These are phyloP conservation scores for Diatrype stigma DNA, from an alignment of 2,329 filamentous ascomycete genomes.

Conservation along the genomic window DNA sequence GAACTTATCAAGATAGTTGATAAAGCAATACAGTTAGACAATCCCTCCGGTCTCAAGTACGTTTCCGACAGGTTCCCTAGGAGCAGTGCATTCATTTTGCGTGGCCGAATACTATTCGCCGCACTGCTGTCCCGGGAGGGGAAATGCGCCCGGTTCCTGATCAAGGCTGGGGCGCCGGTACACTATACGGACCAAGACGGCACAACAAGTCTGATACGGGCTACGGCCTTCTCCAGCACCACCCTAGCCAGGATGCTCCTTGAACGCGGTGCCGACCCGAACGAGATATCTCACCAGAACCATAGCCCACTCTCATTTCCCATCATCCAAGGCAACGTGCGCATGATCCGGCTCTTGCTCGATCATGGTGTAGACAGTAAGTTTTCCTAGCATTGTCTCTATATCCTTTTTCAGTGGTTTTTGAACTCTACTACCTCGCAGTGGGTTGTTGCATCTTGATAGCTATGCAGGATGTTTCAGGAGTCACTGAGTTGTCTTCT, in stretches of 20 bases:
- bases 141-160: conserved; percentile 7
- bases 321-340: not conserved
- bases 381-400: conserved; percentile 4
- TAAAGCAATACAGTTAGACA: not conserved
- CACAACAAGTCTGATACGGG: conserved; percentile 6
- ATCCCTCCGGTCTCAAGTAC: conserved; percentile 2
- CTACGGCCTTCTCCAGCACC: conserved; percentile 2
- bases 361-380: conserved; percentile 11
- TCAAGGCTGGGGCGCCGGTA: conserved; percentile 6
- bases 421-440: no score
- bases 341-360: conserved; percentile 9
- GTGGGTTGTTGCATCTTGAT: no score
- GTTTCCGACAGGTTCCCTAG: not conserved
- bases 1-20: conserved; percentile 2
- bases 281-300: conserved; percentile 2
- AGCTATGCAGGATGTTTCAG: not conserved
- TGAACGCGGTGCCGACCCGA: conserved; percentile 14
- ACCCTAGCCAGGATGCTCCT: conserved; percentile 7
- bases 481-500: not conserved
- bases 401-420: no score
- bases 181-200: conserved; percentile 1
- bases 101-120: conserved; percentile 1
- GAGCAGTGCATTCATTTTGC: not conserved
- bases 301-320: conserved; percentile 1
- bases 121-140: not conserved